A percentile compares a stretch with the other conserved stretches of the same genome.
These are phyloP conservation scores for Hirsutella thompsonii DNA, from an alignment of 2,329 filamentous ascomycete species.

Conservation along the genomic window DNA sequence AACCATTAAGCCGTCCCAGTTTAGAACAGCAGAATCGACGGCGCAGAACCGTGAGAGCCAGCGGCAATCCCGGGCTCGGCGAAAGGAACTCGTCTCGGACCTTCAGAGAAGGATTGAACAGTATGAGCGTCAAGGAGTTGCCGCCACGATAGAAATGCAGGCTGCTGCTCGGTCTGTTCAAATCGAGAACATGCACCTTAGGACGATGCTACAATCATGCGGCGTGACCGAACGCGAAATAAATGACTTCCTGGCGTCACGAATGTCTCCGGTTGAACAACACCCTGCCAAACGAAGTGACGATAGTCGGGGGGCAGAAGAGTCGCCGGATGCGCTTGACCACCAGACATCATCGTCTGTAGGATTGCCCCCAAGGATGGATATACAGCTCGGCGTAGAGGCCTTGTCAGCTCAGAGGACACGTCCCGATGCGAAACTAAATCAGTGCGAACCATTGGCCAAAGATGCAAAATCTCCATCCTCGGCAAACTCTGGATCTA, in stretches of 20 bases:
- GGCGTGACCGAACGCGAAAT: neutral
- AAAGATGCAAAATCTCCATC: no score
- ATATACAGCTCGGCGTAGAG: no score
- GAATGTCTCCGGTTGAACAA: neutral
- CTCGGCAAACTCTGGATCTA: neutral
- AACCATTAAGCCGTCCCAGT: neutral
- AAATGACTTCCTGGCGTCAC: neutral
- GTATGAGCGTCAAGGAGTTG: neutral
- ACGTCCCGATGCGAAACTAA: no score
- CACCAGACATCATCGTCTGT: no score
- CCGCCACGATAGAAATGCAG: neutral
- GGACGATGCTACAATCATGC: neutral
- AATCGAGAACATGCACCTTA: neutral
- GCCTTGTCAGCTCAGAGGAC: no score
- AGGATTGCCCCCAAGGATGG: no score
- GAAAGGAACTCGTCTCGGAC: neutral
- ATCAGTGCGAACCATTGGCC: no score
- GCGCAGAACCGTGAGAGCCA: neutral
- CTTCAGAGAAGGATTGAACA: neutral
- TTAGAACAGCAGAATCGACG: neutral
- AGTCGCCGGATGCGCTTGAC: no score
- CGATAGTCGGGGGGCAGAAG: no score
- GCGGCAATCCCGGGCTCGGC: neutral
- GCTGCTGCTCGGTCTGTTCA: neutral
- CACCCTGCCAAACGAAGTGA: no score